Evolutionary conservation across 164 flowering plant genomes (phyloP).

Genomic region (Santalum album): DNA sequence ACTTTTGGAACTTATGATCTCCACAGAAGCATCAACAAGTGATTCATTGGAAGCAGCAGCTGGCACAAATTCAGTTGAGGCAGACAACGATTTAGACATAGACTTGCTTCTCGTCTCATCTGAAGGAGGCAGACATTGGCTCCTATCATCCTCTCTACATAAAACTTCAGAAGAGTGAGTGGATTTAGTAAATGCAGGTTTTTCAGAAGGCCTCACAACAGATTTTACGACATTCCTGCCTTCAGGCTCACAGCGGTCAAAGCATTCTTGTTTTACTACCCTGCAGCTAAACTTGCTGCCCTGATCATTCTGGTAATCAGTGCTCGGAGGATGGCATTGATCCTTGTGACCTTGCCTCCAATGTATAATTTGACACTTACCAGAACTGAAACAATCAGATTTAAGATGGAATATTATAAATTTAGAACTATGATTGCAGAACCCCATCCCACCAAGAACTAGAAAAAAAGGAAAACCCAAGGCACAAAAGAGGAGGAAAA

Average conservation of each 20-base stretch:
- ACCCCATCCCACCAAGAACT: neutral
- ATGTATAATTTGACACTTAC: slow-evolving; percentile 76
- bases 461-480: neutral
- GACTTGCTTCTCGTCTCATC: slow-evolving; percentile 14
- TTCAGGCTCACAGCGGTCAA: slow-evolving; percentile 14
- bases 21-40: slow-evolving; percentile 31
- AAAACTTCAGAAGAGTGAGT: neutral
- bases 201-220: slow-evolving; percentile 6
- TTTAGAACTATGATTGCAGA: no score
- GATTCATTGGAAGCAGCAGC: slow-evolving; percentile 15
- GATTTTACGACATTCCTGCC: slow-evolving; percentile 8
- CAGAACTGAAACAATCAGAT: slow-evolving; percentile 45
- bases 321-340: slow-evolving; percentile 45
- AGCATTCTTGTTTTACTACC: slow-evolving; percentile 9
- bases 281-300: slow-evolving; percentile 14
- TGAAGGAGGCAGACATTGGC: slow-evolving; percentile 14
- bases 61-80: slow-evolving; percentile 23
- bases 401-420: no score
- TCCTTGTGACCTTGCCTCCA: slow-evolving; percentile 89
- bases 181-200: slow-evolving; percentile 3
- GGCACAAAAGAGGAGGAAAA: no score
- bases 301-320: slow-evolving; percentile 11
- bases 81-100: slow-evolving; percentile 18
- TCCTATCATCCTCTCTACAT: neutral
- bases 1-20: slow-evolving; percentile 20